Evolutionary conservation across 2,329 filamentous ascomycete species (phyloP).

Genomic region (Magnaporthales sp.): DNA sequence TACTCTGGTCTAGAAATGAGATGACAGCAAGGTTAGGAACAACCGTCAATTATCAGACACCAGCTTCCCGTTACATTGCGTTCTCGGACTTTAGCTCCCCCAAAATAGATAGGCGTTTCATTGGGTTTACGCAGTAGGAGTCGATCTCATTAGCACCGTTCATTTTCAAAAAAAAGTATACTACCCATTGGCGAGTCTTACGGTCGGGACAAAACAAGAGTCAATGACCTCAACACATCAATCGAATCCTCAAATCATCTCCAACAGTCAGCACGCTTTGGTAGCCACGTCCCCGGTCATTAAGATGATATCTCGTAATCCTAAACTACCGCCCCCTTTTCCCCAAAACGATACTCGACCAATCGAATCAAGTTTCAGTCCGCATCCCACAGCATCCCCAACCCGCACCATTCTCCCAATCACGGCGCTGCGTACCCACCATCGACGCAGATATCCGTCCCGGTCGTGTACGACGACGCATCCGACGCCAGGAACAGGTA

Average conservation of each 20-base stretch:
- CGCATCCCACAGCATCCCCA: background rate
- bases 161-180: background rate
- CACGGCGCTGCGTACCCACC: slow-evolving; percentile 58
- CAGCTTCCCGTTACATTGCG: background rate
- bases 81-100: background rate
- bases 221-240: background rate
- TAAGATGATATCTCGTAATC: background rate
- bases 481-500: slow-evolving; percentile 77
- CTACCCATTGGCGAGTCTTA: background rate
- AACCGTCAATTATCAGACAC: background rate
- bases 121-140: too few species aligned
- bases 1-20: background rate
- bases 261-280: background rate
- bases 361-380: background rate
- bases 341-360: background rate
- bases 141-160: background rate
- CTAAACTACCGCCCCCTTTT: background rate
- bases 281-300: background rate
- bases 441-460: slow-evolving; percentile 64
- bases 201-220: background rate
- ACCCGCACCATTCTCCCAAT: slow-evolving; percentile 6
- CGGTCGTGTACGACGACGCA: slow-evolving; percentile 76
- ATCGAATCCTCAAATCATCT: background rate
- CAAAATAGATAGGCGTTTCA: background rate
- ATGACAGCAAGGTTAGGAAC: background rate